Evolutionary conservation across 2,329 filamentous ascomycete genomes (phyloP), one percentile per base, ranked within the genome.

Genomic region (Rhynchosporium graminicola): DNA sequence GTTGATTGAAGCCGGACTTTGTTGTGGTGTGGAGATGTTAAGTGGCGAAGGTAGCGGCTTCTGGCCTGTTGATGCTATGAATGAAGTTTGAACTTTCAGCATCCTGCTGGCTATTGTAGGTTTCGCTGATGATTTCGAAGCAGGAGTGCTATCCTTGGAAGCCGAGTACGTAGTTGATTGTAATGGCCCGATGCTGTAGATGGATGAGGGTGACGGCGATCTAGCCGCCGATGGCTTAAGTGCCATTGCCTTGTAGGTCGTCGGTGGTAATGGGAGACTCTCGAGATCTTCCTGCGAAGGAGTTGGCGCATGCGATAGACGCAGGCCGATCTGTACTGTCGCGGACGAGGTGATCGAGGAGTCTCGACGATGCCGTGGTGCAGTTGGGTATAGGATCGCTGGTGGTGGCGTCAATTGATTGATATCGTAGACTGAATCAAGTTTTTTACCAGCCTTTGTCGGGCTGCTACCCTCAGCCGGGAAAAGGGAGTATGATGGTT

Each of bases 251-350:
- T 77, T 76, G 63, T 76, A 70, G 61, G 59, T 75, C 65, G 65
- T 77, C 68, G 56, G 51, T 69, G 74, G 65, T 20, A 71, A 50
- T 69, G 74, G 63, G 8, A 67, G 58, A 5, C 42, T 47, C 2
- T 62, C 52, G 0, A 63, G 31, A 42, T 63, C 60, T 33, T 65
- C 62, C 57, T 60, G 54, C 15, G 66, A 60, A 26, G 62, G 54
- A 15, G 73, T 56, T 62, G 74, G 64, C 58, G 73, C 38, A 83
- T 80, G 59, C 81, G 87, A 90, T 60, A 91, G 79, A 10, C 88
- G 83, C 15, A 91, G 78, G 1, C 87, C 88, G 57, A 91, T 90
- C 71, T 90, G 87, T 10, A 91, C 87, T 0, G 87, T 90, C 29
- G 87, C 87, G 9, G 84, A 84, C 50, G 87, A 90, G 15, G 79